Evolutionary conservation across 2,329 filamentous ascomycete genomes (phyloP), one percentile per base, ranked within the genome.

Genomic region (Alternaria metachromatica): DNA sequence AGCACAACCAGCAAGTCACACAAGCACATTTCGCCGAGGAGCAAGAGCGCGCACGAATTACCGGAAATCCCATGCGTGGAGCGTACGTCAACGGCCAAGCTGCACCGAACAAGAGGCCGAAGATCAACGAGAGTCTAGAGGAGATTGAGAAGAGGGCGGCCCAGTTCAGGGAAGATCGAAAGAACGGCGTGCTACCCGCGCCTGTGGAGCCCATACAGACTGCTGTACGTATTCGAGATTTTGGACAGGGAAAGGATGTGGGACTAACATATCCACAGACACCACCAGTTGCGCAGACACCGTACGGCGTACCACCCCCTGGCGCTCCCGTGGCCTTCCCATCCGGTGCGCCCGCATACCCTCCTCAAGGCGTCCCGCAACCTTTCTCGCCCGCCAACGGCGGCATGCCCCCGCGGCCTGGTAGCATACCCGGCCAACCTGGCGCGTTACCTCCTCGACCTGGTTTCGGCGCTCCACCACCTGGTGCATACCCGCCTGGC

Each of bases 1-100:
- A 92, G 76, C 94, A 97, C 84, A 91, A 92, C 77, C 92, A 96
- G 81, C 89, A 92, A 73, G 93, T 98, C 77, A 89, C 94, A 67
- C 88, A 92, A 72, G 90, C 92, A 80, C 97, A 91, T 81, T 95
- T 96, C 80, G 90, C 93, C 78, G 90, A 90, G 25, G 92, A 97
- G 80, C 91, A 92, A 62, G 93, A 97, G 73, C 88, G 94, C 63
- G 90, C 92, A 70, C 89, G 91, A 53, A 87, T 89, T 9, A 97
- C 94, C 2, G 95, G 94, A 37, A 97, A 97, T 76, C 92, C 92
- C 3, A 87, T 90, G 18, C 88, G 92, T 0, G 81, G 80, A 37
- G 50, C 55, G 20, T 72, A 72, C 51, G 76, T 78, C 4, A 78
- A 77, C 48, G 78, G 80, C 63, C 84, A 83, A 41, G 76, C 65